Conservation (phyloP, 2,329 filamentous ascomycete genomes). For the Colletotrichum plurivorum region DNA sequence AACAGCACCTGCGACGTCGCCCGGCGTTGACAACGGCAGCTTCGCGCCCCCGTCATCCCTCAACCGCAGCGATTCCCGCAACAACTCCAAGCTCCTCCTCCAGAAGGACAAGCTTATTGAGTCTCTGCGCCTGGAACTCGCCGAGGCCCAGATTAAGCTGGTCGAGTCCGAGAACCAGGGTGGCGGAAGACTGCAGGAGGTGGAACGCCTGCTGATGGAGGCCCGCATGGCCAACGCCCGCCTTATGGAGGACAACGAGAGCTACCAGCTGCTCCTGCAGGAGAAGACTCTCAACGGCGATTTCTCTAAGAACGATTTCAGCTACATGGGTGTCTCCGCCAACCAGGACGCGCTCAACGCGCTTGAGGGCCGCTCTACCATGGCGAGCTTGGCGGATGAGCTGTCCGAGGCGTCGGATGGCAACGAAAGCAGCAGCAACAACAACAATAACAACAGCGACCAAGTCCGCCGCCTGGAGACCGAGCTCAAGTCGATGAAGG, state of each 20-base stretch:
- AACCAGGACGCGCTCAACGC: constrained; percentile 77
- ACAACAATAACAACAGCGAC: constrained; percentile 70
- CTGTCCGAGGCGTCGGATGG: constrained; percentile 77
- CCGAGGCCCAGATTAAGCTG: constrained; percentile 94
- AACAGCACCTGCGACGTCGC: constrained; percentile 61
- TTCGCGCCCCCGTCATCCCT: constrained; percentile 90
- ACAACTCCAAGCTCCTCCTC: constrained; percentile 89
- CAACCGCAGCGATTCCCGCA: constrained; percentile 89
- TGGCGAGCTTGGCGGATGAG: constrained; percentile 86
- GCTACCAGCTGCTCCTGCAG: constrained; percentile 93
- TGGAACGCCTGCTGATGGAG: constrained; percentile 93
- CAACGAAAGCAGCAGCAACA: constrained; percentile 70
- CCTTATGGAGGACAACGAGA: constrained; percentile 98
- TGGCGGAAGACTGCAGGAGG: constrained; percentile 86
- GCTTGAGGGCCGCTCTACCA: constrained; percentile 67
- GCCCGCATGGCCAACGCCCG: constrained; percentile 95
- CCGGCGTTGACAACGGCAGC: constrained; percentile 79
- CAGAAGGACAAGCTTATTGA: constrained; percentile 99
- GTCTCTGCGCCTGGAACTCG: constrained; percentile 89
- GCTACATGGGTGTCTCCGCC: constrained; percentile 72
- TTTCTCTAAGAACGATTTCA: constrained; percentile 86
- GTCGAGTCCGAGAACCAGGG: constrained; percentile 95
- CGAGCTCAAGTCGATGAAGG: constrained; percentile 85
- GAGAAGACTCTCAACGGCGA: constrained; percentile 97
- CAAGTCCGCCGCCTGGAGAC: constrained; percentile 78